phyloP scores from a whole-genome alignment of 805 yeast species.

The Candida endomychidarum region DNA sequence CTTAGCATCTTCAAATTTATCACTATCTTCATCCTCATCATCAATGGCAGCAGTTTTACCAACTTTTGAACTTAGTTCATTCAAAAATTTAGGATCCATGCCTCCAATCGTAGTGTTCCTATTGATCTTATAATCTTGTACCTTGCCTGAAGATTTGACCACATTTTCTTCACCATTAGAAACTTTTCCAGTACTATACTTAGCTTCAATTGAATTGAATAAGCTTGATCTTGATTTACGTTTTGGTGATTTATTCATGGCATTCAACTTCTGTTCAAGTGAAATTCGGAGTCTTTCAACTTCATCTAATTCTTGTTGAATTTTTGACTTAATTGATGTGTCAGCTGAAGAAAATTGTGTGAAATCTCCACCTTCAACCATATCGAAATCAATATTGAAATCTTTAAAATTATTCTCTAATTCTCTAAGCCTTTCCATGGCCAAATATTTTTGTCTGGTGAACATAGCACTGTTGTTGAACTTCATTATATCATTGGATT shows the following conservation, averaged over 20 bases:
- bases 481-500: conserved; percentile 75
- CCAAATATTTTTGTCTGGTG: conserved; percentile 59
- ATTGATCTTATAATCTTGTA: conserved; percentile 25
- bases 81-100: conserved; percentile 51
- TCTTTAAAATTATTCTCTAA: conserved; percentile 67
- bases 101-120: conserved; percentile 36
- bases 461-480: conserved; percentile 60
- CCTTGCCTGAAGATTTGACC: conserved; percentile 3
- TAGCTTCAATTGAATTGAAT: conserved; percentile 41
- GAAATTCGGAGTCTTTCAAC: conserved; percentile 42
- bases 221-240: conserved; percentile 17
- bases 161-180: conserved; percentile 15
- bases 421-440: conserved; percentile 69
- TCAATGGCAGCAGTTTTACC: conserved; percentile 40
- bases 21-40: conserved; percentile 10
- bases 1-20: conserved; percentile 3
- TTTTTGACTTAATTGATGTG: conserved; percentile 34
- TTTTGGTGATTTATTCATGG: conserved; percentile 19
- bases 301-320: conserved; percentile 41
- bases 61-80: conserved; percentile 54
- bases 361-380: conserved; percentile 17
- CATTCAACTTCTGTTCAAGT: conserved; percentile 38
- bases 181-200: conserved; percentile 47
- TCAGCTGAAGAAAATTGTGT: conserved; percentile 25
- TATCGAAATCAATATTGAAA: conserved; percentile 55